Evolutionary conservation across 1,284 basidiomycete species (phyloP).

Genomic region (Ganoderma resinaceum): DNA sequence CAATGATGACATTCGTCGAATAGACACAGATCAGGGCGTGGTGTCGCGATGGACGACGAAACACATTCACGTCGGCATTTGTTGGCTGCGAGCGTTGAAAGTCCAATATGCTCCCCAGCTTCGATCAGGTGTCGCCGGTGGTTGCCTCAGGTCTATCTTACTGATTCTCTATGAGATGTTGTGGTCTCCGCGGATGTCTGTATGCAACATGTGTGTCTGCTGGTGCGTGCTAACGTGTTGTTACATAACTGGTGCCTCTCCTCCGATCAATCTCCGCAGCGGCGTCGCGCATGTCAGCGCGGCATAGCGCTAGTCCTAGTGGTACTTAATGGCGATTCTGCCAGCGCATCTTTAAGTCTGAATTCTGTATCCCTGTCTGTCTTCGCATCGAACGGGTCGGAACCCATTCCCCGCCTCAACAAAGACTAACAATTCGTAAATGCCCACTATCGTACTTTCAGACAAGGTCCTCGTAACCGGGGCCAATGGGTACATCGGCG

Average conservation of each 20-base stretch:
- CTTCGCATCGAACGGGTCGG: no score
- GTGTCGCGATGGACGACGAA: no score
- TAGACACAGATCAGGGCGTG: no score
- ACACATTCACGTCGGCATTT: no score
- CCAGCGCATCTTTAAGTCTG: neutral
- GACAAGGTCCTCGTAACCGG: constrained; percentile 46
- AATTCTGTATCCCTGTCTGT: neutral
- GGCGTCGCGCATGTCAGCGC: neutral
- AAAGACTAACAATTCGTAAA: neutral
- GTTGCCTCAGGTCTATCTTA: neutral
- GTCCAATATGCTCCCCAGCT: no score
- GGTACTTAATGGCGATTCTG: neutral
- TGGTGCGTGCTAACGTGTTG: neutral
- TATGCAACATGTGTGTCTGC: neutral
- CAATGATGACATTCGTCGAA: neutral
- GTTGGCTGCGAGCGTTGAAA: no score
- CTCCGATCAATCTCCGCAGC: neutral
- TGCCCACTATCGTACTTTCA: constrained; percentile 35
- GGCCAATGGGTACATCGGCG: constrained; percentile 50
- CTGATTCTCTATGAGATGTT: neutral
- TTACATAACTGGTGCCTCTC: neutral
- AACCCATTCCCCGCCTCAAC: neutral
- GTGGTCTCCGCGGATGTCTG: neutral
- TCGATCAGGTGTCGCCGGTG: no score
- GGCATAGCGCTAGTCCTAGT: neutral